These are phyloP conservation scores for Cinchona pubescens DNA, from an alignment of 257 asterid genomes.

Conservation along the genomic window DNA sequence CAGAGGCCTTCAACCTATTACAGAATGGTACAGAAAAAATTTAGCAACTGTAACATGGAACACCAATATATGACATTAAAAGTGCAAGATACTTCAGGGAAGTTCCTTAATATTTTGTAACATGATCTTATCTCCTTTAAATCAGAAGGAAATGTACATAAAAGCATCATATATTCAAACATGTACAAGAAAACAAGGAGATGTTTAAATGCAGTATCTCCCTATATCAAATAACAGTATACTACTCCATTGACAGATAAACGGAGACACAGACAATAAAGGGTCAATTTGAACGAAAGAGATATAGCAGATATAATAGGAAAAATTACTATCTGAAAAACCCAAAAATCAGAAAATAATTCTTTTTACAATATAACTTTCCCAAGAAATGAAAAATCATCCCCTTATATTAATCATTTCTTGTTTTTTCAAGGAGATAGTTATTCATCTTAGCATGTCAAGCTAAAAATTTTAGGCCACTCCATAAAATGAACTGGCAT, in stretches of 20 bases:
- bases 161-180: not conserved
- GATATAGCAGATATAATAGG: not conserved
- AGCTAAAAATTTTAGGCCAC: not conserved
- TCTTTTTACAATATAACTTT: not conserved
- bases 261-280: not conserved
- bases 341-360: not conserved
- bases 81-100: not conserved
- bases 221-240: not conserved
- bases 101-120: not conserved
- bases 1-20: constrained; percentile 77
- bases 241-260: not conserved
- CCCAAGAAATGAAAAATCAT: not conserved
- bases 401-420: not conserved
- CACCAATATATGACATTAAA: not conserved
- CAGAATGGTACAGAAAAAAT: not conserved
- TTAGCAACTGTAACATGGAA: not conserved
- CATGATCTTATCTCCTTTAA: not conserved
- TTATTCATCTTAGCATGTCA: not conserved
- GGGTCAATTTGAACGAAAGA: not conserved
- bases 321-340: not conserved
- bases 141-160: too few relatives aligned
- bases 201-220: not conserved
- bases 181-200: not conserved
- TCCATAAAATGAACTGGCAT: not conserved
- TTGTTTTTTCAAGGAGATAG: not conserved